Percentiles rank a stretch among this genome's conserved stretches.
phyloP scores from a whole-genome alignment of 106 monocot species.

The Dactylorhiza incarnata region DNA sequence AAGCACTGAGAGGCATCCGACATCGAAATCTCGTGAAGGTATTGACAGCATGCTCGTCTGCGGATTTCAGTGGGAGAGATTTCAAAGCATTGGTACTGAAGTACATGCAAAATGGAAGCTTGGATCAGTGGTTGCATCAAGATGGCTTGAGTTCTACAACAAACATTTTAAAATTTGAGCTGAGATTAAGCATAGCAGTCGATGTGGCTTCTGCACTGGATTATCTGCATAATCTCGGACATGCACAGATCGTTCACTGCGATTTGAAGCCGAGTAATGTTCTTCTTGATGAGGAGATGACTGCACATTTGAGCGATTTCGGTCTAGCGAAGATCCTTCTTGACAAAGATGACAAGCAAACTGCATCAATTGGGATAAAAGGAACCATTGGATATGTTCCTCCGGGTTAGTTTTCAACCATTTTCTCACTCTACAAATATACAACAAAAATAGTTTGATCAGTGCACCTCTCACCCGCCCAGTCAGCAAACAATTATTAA shows the following conservation, averaged over 20 bases:
- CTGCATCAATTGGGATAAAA: conserved; percentile 19
- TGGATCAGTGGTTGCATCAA: conserved; percentile 13
- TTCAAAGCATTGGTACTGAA: conserved; percentile 9
- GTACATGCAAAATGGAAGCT: conserved; percentile 10
- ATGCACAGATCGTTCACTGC: conserved; percentile 14
- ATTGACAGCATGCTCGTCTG: conserved; percentile 1
- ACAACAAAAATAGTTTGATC: neutral
- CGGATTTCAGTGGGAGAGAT: conserved; percentile 3
- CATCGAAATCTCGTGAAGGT: conserved; percentile 16
- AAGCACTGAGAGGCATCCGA: neutral
- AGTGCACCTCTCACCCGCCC: neutral
- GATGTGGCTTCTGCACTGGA: conserved; percentile 22
- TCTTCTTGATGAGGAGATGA: conserved; percentile 20
- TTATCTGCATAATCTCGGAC: conserved; percentile 16
- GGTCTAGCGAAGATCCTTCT: conserved; percentile 24
- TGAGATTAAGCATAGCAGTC: conserved; percentile 15
- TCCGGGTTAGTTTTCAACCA: conserved; percentile 23
- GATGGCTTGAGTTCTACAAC: neutral
- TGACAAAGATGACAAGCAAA: neutral
- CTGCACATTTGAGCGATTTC: conserved; percentile 31
- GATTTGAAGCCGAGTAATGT: conserved; percentile 27
- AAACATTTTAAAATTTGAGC: conserved; percentile 6
- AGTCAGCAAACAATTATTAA: no score
- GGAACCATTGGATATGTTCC: conserved; percentile 49
- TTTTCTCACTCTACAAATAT: neutral